Conservation (phyloP, 2,329 filamentous ascomycete genomes). For the Alternaria rosae region DNA sequence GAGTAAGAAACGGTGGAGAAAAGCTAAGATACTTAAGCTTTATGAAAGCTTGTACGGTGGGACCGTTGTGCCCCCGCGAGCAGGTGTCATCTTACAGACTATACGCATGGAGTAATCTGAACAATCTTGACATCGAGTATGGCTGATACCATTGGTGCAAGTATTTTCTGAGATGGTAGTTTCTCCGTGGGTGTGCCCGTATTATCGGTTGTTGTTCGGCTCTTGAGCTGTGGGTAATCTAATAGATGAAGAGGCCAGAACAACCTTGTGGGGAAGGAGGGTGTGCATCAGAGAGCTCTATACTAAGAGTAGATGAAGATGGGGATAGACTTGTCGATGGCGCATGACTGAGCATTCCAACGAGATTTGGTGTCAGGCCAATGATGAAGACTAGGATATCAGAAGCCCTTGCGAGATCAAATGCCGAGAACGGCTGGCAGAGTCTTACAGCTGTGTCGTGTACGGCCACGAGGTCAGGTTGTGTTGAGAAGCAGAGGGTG, state of each 20-base stretch:
- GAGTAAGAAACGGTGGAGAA: neutral
- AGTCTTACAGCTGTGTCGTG: neutral
- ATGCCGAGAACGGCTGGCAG: neutral
- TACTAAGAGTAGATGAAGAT: neutral
- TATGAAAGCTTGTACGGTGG: slow-evolving; percentile 21
- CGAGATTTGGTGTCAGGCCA: neutral
- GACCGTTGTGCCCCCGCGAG: slow-evolving; percentile 7
- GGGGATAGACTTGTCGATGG: neutral
- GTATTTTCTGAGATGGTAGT: neutral
- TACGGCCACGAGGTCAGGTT: neutral
- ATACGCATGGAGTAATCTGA: neutral
- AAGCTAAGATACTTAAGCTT: slow-evolving; percentile 14
- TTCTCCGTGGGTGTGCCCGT: neutral
- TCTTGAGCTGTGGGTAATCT: slow-evolving; percentile 9
- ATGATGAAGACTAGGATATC: neutral
- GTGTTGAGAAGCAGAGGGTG: neutral
- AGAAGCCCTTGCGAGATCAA: neutral
- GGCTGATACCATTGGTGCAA: slow-evolving; percentile 8
- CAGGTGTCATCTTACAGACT: neutral
- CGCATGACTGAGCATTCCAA: neutral
- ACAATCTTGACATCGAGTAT: neutral
- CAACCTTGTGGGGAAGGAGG: neutral
- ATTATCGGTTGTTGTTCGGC: slow-evolving; percentile 3
- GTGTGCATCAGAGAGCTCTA: neutral
- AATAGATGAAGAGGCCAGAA: neutral